These are phyloP conservation scores for Apophysomyces ossiformis DNA, from an alignment of 371 early-diverging fungal genomes.

Conservation along the genomic window DNA sequence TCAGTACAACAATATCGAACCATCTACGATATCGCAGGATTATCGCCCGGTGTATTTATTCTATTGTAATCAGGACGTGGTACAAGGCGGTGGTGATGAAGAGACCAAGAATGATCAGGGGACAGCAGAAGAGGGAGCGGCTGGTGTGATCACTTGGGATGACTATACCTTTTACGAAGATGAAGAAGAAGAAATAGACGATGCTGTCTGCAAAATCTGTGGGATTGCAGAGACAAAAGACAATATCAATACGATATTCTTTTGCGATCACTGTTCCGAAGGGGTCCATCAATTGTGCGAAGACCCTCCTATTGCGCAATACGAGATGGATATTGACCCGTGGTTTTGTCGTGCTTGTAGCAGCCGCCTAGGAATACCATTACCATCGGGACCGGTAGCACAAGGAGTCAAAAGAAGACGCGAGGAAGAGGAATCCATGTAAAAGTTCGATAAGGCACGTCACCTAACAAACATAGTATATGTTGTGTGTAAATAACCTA, in stretches of 20 bases:
- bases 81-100: conserved; percentile 1
- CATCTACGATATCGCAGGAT: conserved; percentile 20
- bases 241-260: conserved; percentile 47
- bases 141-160: conserved; percentile 32
- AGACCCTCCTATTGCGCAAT: conserved; percentile 38
- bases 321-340: conserved; percentile 46
- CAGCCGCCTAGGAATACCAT: conserved; percentile 28
- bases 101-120: neutral
- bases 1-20: neutral
- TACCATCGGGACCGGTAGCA: conserved; percentile 22
- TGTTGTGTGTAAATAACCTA: neutral
- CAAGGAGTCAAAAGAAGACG: conserved; percentile 25
- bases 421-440: conserved; percentile 13
- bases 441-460: neutral
- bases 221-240: conserved; percentile 37
- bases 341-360: conserved; percentile 54
- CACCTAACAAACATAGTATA: too few relatives aligned
- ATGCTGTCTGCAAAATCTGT: conserved; percentile 40
- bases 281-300: conserved; percentile 55
- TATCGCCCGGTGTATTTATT: conserved; percentile 49
- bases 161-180: conserved; percentile 47
- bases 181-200: conserved; percentile 25
- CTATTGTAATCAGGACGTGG: conserved; percentile 34
- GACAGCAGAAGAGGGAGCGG: neutral
- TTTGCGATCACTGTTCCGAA: conserved; percentile 47